Conservation (phyloP, 2,329 filamentous ascomycete genomes). For the Emmonsiellopsis sp. region DNA sequence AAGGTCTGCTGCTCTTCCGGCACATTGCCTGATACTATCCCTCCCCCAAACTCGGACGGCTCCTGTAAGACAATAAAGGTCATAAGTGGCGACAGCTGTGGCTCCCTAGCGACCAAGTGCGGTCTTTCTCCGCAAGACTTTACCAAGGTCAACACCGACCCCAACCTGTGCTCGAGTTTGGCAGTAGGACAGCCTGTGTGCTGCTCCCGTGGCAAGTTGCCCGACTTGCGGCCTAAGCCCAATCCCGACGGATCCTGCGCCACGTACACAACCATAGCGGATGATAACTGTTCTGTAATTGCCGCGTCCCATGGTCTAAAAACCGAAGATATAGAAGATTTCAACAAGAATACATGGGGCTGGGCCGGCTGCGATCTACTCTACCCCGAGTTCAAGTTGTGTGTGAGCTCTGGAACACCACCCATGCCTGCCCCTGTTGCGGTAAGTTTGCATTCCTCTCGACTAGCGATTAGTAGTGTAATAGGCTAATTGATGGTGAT, state of each 20-base stretch:
- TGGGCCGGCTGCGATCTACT: conserved; percentile 33
- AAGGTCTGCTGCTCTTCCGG: not conserved
- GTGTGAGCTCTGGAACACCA: conserved; percentile 31
- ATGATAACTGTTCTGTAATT: conserved; percentile 30
- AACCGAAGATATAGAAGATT: conserved; percentile 27
- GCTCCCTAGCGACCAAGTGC: conserved; percentile 29
- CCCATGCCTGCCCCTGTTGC: conserved; percentile 32
- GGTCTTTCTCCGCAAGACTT: conserved; percentile 32
- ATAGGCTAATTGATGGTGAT: too few species aligned
- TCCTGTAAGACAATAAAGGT: conserved; percentile 19
- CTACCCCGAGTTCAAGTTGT: conserved; percentile 24
- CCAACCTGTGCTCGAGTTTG: conserved; percentile 15
- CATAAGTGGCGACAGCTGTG: conserved; percentile 29
- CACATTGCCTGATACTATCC: not conserved
- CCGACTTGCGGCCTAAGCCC: conserved; percentile 27
- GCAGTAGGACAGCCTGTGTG: conserved; percentile 23
- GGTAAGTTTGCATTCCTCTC: conserved; percentile 1
- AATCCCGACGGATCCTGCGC: conserved; percentile 29
- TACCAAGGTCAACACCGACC: conserved; percentile 29
- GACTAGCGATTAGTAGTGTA: too few species aligned
- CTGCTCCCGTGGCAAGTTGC: conserved; percentile 26
- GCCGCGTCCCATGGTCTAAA: conserved; percentile 27
- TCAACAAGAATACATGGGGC: conserved; percentile 38
- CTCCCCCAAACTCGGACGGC: not conserved
- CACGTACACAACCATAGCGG: conserved; percentile 23